Base-by-base conservation (phyloP, 331 rosid genomes). In the Quercus tomentella region DNA sequence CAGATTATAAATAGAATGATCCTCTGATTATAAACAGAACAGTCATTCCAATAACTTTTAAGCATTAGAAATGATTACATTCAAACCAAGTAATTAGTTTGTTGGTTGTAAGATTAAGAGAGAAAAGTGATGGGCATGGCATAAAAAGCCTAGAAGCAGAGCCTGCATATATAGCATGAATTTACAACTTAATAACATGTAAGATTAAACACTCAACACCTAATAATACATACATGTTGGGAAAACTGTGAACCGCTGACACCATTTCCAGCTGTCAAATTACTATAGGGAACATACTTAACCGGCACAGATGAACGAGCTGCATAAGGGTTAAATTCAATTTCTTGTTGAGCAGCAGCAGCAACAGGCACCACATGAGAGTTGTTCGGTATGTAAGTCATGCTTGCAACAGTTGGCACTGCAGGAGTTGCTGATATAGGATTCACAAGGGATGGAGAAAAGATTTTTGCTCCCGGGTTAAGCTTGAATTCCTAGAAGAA, bases 391-490 rank as follows among this genome's bases (percentile, higher is more conserved):
- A 94, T 49, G 84, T 88, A 91, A 68, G 89, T 82, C 87, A 86
- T 76, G 86, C 83, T 91, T 74, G 92, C 78, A 83, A 84, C 83
- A 68, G 91, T 77, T 76, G 92, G 93, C 80, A 85, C 70, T 25
- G 87, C 55, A 72, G 86, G 75, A 77, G 79, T 66, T 73, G 84
- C 74, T 77, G 89, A 21, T 12, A 76, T 73, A 61, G 89, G 81
- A 82, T 83, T 81, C 54, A 76, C 81, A 68, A 77, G 77, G 22
- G 97, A 89, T 28, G 98, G 97, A 57, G 93, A 91, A 88, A 94
- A 94, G 67, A 79, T 76, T 88, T 92, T 89, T 83, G 98, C 98
- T 17, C 85, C 90, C 23, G 98, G 97, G 55, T 94, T 91, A 85
- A 94, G 97, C 90, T 89, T 94, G 77, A 91, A 92, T 78, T 92